These are phyloP conservation scores for Komagataella pastoris DNA, from an alignment of 805 yeast genomes.

Conservation along the genomic window DNA sequence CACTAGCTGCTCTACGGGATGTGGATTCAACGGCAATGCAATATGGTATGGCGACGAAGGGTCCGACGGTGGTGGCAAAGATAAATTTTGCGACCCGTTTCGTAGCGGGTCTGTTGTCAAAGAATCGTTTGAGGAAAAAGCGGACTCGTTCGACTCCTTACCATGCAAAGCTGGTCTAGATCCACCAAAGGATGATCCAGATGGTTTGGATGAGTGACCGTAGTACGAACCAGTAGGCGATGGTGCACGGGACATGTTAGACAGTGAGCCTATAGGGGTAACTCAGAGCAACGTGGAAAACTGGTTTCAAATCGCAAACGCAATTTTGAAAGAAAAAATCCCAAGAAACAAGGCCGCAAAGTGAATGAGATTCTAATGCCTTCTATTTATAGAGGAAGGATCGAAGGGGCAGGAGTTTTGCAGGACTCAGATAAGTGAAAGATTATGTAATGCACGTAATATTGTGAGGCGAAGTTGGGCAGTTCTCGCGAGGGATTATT, in stretches of 20 bases:
- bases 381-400: background rate
- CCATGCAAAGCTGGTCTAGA: background rate
- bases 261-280: background rate
- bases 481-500: background rate
- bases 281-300: background rate
- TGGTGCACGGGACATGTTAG: background rate
- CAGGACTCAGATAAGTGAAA: background rate
- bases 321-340: background rate
- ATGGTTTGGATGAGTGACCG: background rate
- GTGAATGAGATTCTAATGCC: background rate
- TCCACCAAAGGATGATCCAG: background rate
- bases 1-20: conserved; percentile 35
- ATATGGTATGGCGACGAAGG: conserved; percentile 21
- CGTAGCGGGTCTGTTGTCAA: background rate
- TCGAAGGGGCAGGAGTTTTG: background rate
- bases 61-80: conserved; percentile 13
- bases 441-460: background rate
- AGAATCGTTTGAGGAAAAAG: background rate
- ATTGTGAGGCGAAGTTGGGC: background rate
- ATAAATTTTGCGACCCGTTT: background rate
- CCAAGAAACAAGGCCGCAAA: background rate
- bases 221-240: background rate
- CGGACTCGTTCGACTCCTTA: background rate
- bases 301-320: background rate
- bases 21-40: conserved; percentile 17